Base-by-base conservation (phyloP, 371 early-diverging fungal species). In the Mucor indicus region DNA sequence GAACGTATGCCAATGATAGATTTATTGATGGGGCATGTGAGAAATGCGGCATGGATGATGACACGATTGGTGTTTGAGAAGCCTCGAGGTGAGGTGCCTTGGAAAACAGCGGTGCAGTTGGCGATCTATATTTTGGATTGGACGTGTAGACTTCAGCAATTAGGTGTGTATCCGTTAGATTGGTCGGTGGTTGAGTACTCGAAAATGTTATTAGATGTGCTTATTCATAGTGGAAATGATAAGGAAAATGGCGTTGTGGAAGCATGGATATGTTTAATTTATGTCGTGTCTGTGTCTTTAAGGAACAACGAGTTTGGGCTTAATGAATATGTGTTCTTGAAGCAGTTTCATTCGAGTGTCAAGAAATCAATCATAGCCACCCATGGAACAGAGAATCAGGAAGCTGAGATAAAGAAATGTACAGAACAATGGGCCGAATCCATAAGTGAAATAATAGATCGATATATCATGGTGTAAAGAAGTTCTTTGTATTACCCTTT, bases 101-200 rank as follows among this genome's bases (percentile, higher is more conserved):
- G 53, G 53, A 38, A 20, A 16, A 15, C 48, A 11, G 40, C 53
- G 19, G 24, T 58, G 4, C 44, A 58, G 17, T 10, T 38, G 1
- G 20, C 44, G 36, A 1, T 58, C 11, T 58, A 42, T 32, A 32
- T 39, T 10, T n/a, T 58, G 36, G 59, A 58, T 27, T 58, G 59
- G 59, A 49, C 48, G 2, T 58, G 59, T 44, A 31, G 59, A 30
- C 45, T 58, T 35, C 40, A 49, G 19, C 33, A 48, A 19, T 48
- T 58, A 20, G 49, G 53, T 1, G 38, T 49, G 1, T 35, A 48
- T 13, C 32, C 21, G 17, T 8, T 3, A 1, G 37, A 23, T 16
- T 58, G 59, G 53, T 39, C 59, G 3, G 49, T 58, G 0, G 36
- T 37, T n/a, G 24, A 53, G 1, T 44, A 33, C 9, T 48, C 53